Evolutionary conservation across 2,329 filamentous ascomycete species (phyloP), one percentile per base, ranked within the genome.

Genomic region (Fonsecaea multimorphosa): DNA sequence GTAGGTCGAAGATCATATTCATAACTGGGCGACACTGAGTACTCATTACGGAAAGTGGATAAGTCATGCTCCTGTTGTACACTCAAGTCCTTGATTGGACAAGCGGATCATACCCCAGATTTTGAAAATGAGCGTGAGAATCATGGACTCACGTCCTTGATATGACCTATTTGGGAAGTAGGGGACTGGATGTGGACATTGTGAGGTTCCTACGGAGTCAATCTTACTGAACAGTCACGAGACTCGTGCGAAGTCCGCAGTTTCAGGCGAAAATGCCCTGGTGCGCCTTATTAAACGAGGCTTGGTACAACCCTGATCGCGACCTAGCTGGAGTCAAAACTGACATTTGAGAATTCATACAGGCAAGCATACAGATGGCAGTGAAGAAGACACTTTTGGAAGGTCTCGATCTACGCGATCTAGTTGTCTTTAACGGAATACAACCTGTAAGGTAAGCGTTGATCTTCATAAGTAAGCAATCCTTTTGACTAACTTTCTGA

Each of bases 391-490:
- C 7, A 11, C 2, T 6, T 12, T 49, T 11, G 6, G 19, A 49
- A 24, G 8, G 22, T 12, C 44, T 49, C 11, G 44, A 11, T 24
- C n/a, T 24, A 11, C 14, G 19, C 19, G 3, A 49, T 12, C 16
- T 24, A 49, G 22, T 5, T 3, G 44, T 14, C 19, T 22, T 24
- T 3, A 24, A 19, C 14, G 44, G 44, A 49, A 12, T 24, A 12
- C 44, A 49, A 49, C 44, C 22, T 32, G 38, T 34, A 58, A 58
- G 24, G 27, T 46, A 27, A 49, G 36, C 56, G 31, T 46, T 19
- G 55, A 49, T 49, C 36, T 58, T 9, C 36, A 34, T 11, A 27
- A 16, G 38, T 58, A 27, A 58, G 56, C 38, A 49, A 58, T 58
- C 56, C 56, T 49, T n/a, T 34, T 9, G 56, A 24, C 56, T 44